Evolutionary conservation across 2,329 filamentous ascomycete species (phyloP).

Genomic region (Zarea fungicola): DNA sequence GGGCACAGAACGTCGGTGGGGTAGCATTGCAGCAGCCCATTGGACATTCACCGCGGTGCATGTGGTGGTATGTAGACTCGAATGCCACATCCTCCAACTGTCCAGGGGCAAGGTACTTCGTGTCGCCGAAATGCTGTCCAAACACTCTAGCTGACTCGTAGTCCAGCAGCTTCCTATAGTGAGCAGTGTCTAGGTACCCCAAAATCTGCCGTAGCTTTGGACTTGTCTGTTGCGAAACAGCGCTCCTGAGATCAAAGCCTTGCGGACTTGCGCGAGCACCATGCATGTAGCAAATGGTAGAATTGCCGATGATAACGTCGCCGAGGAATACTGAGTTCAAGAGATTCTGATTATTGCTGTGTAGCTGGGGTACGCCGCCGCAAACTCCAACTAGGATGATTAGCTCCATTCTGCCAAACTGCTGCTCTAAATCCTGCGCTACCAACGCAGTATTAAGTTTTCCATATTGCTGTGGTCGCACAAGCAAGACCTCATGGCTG

Average conservation of each 20-base stretch:
- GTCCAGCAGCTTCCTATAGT: background rate
- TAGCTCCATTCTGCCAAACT: constrained; percentile 20
- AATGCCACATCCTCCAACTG: background rate
- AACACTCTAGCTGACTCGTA: background rate
- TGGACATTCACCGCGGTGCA: background rate
- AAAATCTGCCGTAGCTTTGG: background rate
- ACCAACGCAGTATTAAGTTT: background rate
- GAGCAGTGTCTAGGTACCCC: background rate
- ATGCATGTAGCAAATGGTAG: constrained; percentile 19
- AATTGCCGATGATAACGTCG: constrained; percentile 23
- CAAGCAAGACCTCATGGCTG: background rate
- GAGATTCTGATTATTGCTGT: background rate
- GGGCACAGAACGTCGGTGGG: background rate
- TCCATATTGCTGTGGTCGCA: background rate
- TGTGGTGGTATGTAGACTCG: background rate
- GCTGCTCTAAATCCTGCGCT: constrained; percentile 5
- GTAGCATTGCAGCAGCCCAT: background rate
- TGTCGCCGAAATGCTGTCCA: background rate
- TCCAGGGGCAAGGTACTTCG: background rate
- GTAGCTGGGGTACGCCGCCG: constrained; percentile 24
- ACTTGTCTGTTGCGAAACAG: background rate
- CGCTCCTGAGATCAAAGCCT: background rate
- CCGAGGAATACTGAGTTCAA: constrained; percentile 19
- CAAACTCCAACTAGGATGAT: constrained; percentile 33
- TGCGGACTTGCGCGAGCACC: background rate